phyloP scores from a whole-genome alignment of 768 basidiomycete genomes.

The Arthromyces matolae region DNA sequence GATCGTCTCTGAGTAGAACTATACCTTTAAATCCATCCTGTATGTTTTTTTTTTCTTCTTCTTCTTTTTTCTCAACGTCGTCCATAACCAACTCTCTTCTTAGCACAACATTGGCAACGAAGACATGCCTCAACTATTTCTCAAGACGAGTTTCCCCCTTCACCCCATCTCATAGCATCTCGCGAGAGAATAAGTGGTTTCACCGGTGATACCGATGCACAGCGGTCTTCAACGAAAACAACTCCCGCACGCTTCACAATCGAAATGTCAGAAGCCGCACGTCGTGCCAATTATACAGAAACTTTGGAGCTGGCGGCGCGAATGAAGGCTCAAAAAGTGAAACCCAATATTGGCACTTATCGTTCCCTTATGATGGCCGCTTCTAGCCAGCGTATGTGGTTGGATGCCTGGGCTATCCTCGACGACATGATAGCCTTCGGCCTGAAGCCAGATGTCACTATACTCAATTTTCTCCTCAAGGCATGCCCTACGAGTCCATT shows the following conservation, averaged over 20 bases:
- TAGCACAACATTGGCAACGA: conserved; percentile 3
- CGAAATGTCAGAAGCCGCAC: conserved; percentile 34
- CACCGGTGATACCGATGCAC: conserved; percentile 12
- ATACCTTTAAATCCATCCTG: neutral
- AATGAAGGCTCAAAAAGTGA: conserved; percentile 55
- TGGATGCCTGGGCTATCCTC: conserved; percentile 61
- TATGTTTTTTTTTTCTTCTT: conserved; percentile 3
- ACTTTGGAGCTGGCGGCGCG: conserved; percentile 44
- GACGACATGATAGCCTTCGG: conserved; percentile 62
- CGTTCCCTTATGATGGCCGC: conserved; percentile 52
- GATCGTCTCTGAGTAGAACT: conserved; percentile 95
- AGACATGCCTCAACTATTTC: conserved; percentile 7
- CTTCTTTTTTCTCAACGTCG: neutral
- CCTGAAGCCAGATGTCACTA: conserved; percentile 44
- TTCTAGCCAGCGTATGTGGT: conserved; percentile 35
- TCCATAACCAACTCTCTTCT: neutral
- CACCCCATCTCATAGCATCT: conserved; percentile 9
- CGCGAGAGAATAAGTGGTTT: conserved; percentile 6
- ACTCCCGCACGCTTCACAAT: conserved; percentile 29
- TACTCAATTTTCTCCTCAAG: conserved; percentile 58
- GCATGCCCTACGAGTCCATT: conserved; percentile 32
- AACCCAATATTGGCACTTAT: conserved; percentile 57
- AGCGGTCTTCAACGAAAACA: conserved; percentile 14
- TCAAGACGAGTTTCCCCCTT: conserved; percentile 5
- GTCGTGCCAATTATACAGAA: conserved; percentile 29